Base-by-base conservation (phyloP, 78 protist genomes). In the Chrysochromulina parva region DNA sequence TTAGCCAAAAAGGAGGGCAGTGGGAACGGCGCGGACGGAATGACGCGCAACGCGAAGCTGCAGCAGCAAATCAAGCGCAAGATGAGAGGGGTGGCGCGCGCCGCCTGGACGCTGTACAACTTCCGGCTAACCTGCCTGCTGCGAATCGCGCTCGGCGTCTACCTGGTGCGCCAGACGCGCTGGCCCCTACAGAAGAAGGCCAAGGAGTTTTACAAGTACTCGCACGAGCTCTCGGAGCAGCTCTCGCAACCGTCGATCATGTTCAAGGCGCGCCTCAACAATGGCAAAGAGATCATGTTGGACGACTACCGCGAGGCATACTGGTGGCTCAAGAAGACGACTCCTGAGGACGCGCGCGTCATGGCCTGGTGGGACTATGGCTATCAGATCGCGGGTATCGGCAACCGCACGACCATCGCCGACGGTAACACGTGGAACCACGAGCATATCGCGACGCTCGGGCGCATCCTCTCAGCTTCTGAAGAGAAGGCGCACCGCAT, bases 341-440 rank as follows among this genome's bases (percentile, higher is more conserved):
- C 95, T 22, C 92, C 89, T 26, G n/a, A 11, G 38, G 91, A 93
- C 90, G 67, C 95, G 57, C 92, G 93, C 53, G 90, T 93, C 59
- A 58, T 93, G 90, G 53, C 91, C 50, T 93, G 95, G 95, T 93
- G 95, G 95, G 78, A 69, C 78, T 69, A 69, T 50, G 78, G 78
- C 78, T 69, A 69, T 74, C 90, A 82, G 67, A 82, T 82, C 67
- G 11, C 62, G 62, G 62, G 62, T 7, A 58, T 58, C 62, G 88
- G 28, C 50, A 48, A 82, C 47, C 88, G 88, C 26, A 82, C 93
- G 28, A 88, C 85, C 14, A 65, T 91, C 28, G 93, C 85, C 71
- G 93, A 91, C 69, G 85, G 85, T 76, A 91, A 91, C 93, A 91
- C 93, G 38, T 91, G 93, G 93, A 91, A 91, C 82, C 65, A 80